Evolutionary conservation across 495 filamentous ascomycete genomes (phyloP).

Genomic region (Penicillium robsamsonii): DNA sequence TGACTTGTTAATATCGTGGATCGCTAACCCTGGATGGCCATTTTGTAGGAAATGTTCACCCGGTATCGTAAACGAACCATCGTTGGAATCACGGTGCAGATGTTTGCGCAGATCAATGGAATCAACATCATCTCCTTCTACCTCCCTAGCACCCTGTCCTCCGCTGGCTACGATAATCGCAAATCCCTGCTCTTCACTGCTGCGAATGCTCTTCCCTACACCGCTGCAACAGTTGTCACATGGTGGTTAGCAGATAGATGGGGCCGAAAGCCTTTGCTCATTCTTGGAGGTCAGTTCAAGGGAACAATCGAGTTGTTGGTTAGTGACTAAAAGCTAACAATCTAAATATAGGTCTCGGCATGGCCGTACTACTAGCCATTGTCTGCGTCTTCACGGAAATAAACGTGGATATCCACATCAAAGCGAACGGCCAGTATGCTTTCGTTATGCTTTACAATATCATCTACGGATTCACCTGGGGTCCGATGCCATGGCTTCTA

Average conservation of each 20-base stretch:
- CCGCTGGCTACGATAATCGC: conserved; percentile 28
- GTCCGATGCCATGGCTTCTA: conserved; percentile 70
- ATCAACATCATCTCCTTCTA: conserved; percentile 40
- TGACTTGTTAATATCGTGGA: neutral
- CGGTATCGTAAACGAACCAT: conserved; percentile 32
- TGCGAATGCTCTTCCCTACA: conserved; percentile 32
- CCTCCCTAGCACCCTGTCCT: conserved; percentile 29
- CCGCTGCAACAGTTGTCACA: conserved; percentile 29
- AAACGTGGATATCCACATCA: conserved; percentile 15
- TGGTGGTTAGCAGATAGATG: conserved; percentile 37
- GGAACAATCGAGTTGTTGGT: neutral
- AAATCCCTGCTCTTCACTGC: conserved; percentile 29
- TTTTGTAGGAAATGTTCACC: conserved; percentile 31
- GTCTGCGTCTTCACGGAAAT: conserved; percentile 31
- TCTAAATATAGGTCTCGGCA: conserved; percentile 15
- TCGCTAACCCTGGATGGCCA: neutral
- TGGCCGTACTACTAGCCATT: conserved; percentile 26
- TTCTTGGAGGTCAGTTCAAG: conserved; percentile 23
- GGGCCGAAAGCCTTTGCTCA: conserved; percentile 42
- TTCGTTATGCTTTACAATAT: conserved; percentile 43
- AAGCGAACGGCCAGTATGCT: conserved; percentile 30
- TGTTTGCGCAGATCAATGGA: conserved; percentile 36
- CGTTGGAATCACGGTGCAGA: conserved; percentile 33
- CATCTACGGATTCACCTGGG: conserved; percentile 53
- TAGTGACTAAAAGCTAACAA: neutral